phyloP scores from a whole-genome alignment of 208 protist genomes.

The Acanthamoeba sp. region DNA sequence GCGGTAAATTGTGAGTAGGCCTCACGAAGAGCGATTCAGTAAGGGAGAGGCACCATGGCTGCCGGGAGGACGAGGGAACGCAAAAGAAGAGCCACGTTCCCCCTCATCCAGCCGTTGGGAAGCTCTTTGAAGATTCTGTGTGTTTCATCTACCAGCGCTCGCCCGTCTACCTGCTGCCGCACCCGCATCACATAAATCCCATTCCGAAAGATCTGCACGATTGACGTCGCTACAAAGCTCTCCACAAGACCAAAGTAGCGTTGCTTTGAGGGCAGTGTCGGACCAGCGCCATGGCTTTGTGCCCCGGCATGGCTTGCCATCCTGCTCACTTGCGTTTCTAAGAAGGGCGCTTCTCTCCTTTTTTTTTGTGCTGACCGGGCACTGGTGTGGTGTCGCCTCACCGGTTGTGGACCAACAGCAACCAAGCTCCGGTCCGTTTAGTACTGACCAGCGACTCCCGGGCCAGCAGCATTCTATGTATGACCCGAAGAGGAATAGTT shows the following conservation, averaged over 20 bases:
- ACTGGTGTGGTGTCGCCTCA: no score
- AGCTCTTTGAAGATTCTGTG: not conserved
- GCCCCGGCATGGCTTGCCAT: not conserved
- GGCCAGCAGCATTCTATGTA: no score
- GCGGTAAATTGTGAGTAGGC: not conserved
- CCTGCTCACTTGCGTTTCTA: not conserved
- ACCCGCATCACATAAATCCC: not conserved
- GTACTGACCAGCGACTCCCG: no score
- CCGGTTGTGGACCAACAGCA: no score
- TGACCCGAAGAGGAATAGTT: no score
- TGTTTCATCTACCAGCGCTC: not conserved
- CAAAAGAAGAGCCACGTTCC: not conserved
- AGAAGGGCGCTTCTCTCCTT: not conserved
- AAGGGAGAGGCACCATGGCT: not conserved
- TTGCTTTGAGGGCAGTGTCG: no score
- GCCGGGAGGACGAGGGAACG: not conserved
- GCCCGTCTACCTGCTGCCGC: constrained; percentile 2
- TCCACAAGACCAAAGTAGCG: not conserved
- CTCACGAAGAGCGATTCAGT: not conserved
- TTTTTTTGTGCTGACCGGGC: not conserved
- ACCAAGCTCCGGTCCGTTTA: no score
- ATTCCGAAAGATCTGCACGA: not conserved
- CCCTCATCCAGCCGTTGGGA: not conserved
- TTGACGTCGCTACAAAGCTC: not conserved
- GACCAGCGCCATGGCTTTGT: no score